Evolutionary conservation across 805 yeast genomes (phyloP).

Genomic region (Zygosaccharomyces rouxii): DNA sequence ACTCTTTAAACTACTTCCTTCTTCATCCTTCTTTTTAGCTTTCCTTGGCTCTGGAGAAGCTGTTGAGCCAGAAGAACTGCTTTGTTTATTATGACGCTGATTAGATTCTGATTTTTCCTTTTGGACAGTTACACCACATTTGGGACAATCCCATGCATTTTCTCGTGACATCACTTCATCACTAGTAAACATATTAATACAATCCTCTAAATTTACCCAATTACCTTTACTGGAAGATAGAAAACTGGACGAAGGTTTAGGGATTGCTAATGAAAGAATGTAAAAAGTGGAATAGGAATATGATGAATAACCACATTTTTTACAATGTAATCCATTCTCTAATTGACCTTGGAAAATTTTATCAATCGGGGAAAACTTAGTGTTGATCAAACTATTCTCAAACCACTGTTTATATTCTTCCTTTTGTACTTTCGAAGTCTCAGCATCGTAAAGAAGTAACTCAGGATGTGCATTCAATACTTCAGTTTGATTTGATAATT

Average conservation of each 20-base stretch:
- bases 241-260: slow-evolving; percentile 33
- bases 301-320: slow-evolving; percentile 58
- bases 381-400: slow-evolving; percentile 44
- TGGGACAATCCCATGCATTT: slow-evolving; percentile 83
- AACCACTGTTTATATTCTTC: slow-evolving; percentile 63
- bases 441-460: slow-evolving; percentile 34
- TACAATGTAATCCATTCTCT: slow-evolving; percentile 59
- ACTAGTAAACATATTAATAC: slow-evolving; percentile 55
- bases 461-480: slow-evolving; percentile 40
- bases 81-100: background rate
- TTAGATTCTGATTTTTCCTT: background rate
- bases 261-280: slow-evolving; percentile 60
- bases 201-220: slow-evolving; percentile 49
- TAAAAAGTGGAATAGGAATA: slow-evolving; percentile 59
- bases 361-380: slow-evolving; percentile 65
- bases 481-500: slow-evolving; percentile 42
- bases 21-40: slow-evolving; percentile 27
- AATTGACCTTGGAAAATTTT: slow-evolving; percentile 69
- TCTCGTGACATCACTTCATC: slow-evolving; percentile 66
- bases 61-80: background rate
- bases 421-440: slow-evolving; percentile 27
- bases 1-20: slow-evolving; percentile 14
- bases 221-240: slow-evolving; percentile 29
- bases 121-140: slow-evolving; percentile 40
- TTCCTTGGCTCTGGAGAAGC: slow-evolving; percentile 11